phyloP scores from a whole-genome alignment of 2,329 filamentous ascomycete species.

The Xylaria sp. region DNA sequence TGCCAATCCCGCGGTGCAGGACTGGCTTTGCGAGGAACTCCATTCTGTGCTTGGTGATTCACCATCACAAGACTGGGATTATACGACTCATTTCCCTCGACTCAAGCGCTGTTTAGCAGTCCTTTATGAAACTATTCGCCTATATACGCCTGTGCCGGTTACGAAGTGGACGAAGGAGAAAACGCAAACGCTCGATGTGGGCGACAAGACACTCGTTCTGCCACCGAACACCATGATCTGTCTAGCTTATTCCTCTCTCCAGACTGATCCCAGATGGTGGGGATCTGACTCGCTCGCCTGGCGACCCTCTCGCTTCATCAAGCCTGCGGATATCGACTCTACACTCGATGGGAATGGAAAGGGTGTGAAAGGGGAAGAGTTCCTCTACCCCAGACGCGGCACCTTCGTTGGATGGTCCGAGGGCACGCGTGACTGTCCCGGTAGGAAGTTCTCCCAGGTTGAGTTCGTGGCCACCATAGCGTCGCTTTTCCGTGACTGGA shows the following conservation, averaged over 20 bases:
- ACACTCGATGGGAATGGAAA: no score
- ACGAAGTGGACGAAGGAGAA: conserved; percentile 14
- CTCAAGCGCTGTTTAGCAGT: conserved; percentile 24
- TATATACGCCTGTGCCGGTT: conserved; percentile 24
- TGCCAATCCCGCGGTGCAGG: conserved; percentile 37
- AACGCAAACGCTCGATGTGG: neutral
- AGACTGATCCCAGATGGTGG: conserved; percentile 42
- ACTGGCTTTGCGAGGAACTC: conserved; percentile 22
- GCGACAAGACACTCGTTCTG: conserved; percentile 13
- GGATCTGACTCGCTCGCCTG: conserved; percentile 39
- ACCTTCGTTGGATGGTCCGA: conserved; percentile 47
- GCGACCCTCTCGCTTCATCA: conserved; percentile 38
- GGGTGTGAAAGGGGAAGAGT: conserved; percentile 35
- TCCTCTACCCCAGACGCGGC: conserved; percentile 29
- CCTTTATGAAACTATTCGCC: conserved; percentile 22
- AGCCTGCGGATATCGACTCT: neutral
- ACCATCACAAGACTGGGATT: conserved; percentile 18
- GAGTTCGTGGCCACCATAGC: conserved; percentile 49
- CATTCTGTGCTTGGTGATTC: neutral
- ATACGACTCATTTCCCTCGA: conserved; percentile 7
- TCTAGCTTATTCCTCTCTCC: conserved; percentile 38
- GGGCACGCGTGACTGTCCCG: conserved; percentile 47
- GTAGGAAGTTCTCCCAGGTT: conserved; percentile 49
- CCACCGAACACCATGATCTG: conserved; percentile 21
- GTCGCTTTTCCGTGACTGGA: conserved; percentile 47